Evolutionary conservation across 148 eudicot genomes (phyloP).

Genomic region (Amaranthus palmeri): DNA sequence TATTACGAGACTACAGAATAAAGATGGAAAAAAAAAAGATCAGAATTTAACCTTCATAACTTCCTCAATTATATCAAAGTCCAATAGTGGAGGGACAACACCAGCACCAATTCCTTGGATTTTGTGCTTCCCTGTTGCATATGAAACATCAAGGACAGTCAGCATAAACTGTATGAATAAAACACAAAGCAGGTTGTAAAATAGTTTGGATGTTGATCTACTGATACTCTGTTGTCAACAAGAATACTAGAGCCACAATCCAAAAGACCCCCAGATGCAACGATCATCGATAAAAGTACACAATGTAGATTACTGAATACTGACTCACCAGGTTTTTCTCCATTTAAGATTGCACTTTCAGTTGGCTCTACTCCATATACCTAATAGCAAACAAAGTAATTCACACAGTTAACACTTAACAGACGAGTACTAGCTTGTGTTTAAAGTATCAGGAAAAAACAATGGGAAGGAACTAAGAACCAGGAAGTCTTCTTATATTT

Average conservation of each 20-base stretch:
- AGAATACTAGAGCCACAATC: too few relatives aligned
- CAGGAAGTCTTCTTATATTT: neutral
- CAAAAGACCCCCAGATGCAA: too few relatives aligned
- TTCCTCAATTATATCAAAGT: conserved; percentile 53
- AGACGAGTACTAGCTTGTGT: neutral
- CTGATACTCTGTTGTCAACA: too few relatives aligned
- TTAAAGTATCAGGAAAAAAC: neutral
- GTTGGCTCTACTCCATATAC: conserved; percentile 76
- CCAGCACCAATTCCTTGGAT: conserved; percentile 90
- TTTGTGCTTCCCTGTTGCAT: conserved; percentile 52
- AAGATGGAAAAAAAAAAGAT: neutral
- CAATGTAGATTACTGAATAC: neutral
- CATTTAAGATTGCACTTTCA: conserved; percentile 80
- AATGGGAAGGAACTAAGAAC: neutral
- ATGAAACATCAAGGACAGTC: neutral
- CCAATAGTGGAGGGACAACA: conserved; percentile 49
- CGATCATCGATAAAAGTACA: too few relatives aligned
- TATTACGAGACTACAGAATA: neutral
- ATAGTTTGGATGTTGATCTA: too few relatives aligned
- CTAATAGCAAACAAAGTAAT: conserved; percentile 25
- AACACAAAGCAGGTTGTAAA: too few relatives aligned
- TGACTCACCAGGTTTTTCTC: conserved; percentile 68
- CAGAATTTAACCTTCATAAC: conserved; percentile 45
- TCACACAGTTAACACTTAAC: neutral
- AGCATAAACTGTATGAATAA: too few relatives aligned